These are phyloP conservation scores for Candida patagonica DNA, from an alignment of 805 yeast genomes.

Conservation along the genomic window DNA sequence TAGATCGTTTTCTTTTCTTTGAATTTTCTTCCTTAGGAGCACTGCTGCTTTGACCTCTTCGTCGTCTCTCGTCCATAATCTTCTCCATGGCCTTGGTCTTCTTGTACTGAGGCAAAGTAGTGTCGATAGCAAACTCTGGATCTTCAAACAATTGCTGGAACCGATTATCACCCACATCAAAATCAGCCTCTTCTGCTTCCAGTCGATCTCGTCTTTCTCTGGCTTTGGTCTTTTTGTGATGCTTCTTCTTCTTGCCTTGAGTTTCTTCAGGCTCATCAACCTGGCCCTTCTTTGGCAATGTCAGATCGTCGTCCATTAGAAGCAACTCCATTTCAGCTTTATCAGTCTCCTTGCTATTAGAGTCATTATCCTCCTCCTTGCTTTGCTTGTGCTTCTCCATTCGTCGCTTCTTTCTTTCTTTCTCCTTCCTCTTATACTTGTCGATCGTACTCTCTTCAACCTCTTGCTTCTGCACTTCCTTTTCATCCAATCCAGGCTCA, in stretches of 20 bases:
- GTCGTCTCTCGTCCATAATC: slow-evolving; percentile 60
- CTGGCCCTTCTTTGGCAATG: slow-evolving; percentile 30
- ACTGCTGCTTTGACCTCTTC: slow-evolving; percentile 17
- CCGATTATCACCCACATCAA: slow-evolving; percentile 76
- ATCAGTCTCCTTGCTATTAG: slow-evolving; percentile 28
- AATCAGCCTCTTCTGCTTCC: slow-evolving; percentile 38
- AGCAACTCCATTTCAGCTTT: slow-evolving; percentile 67
- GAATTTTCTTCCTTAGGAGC: slow-evolving; percentile 3
- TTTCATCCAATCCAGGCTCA: slow-evolving; percentile 69
- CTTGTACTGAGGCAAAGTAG: slow-evolving; percentile 83
- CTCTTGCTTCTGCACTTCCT: slow-evolving; percentile 29
- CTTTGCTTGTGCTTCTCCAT: slow-evolving; percentile 63
- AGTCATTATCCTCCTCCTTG: slow-evolving; percentile 41
- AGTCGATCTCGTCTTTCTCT: slow-evolving; percentile 29
- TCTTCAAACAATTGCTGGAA: slow-evolving; percentile 75
- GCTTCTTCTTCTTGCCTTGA: slow-evolving; percentile 60
- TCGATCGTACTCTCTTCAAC: slow-evolving; percentile 68
- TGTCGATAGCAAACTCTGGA: slow-evolving; percentile 91
- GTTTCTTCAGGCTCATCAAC: slow-evolving; percentile 57
- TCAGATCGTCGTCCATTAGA: slow-evolving; percentile 52
- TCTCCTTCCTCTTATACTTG: slow-evolving; percentile 75
- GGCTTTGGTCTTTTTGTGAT: slow-evolving; percentile 39
- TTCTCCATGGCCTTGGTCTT: slow-evolving; percentile 80
- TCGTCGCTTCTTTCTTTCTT: slow-evolving; percentile 83
- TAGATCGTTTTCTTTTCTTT: slow-evolving; percentile 1